phyloP scores from a whole-genome alignment of 164 flowering plant species.

The Amborella trichopoda region DNA sequence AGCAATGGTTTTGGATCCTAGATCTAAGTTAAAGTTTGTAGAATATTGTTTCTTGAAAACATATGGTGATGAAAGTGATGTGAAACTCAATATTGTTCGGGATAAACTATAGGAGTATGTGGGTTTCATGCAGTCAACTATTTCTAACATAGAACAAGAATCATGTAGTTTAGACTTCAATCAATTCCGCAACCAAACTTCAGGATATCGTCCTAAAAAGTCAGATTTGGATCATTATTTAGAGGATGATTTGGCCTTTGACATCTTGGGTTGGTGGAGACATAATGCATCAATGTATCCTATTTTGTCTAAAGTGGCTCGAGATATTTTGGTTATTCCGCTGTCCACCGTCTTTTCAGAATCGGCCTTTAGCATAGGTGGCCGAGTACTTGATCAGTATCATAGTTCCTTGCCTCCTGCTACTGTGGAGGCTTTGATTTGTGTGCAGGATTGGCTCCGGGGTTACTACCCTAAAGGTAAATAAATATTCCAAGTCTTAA shows the following conservation, averaged over 20 bases:
- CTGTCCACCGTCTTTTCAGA: slow-evolving; percentile 4
- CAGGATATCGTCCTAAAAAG: neutral
- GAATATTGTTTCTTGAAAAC: slow-evolving; percentile 56
- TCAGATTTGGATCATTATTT: neutral
- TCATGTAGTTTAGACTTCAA: neutral
- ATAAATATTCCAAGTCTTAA: no score
- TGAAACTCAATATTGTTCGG: slow-evolving; percentile 30
- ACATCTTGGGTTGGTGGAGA: slow-evolving; percentile 92
- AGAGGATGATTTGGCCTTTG: slow-evolving; percentile 24
- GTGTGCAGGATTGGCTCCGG: slow-evolving; percentile 11
- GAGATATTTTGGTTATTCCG: slow-evolving; percentile 4
- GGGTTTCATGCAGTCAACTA: neutral
- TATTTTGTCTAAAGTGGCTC: slow-evolving; percentile 51
- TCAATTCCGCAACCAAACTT: neutral
- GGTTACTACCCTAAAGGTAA: no score
- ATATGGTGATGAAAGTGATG: slow-evolving; percentile 47
- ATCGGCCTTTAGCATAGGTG: slow-evolving; percentile 2
- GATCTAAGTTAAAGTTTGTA: slow-evolving; percentile 72
- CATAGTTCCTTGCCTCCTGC: slow-evolving; percentile 1
- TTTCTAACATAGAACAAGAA: neutral
- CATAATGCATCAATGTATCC: slow-evolving; percentile 70
- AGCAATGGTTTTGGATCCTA: slow-evolving; percentile 82
- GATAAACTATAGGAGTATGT: neutral
- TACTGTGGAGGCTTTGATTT: slow-evolving; percentile 7
- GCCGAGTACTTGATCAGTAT: slow-evolving; percentile 3